phyloP scores from a whole-genome alignment of 805 yeast species.

The Pichia scutulata region DNA sequence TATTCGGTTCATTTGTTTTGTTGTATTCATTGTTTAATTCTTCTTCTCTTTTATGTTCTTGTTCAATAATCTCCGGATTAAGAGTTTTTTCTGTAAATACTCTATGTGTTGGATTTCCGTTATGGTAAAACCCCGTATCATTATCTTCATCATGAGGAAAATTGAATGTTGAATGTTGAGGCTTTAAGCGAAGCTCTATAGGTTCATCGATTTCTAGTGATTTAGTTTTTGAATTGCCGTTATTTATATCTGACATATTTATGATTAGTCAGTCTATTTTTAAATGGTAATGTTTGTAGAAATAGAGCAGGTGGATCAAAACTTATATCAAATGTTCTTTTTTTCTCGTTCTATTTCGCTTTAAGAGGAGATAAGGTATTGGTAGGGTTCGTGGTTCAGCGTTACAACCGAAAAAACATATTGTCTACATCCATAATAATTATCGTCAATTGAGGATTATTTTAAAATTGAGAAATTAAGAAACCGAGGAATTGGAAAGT shows the following conservation, averaged over 20 bases:
- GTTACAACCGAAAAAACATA: too few species aligned
- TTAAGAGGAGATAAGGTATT: too few species aligned
- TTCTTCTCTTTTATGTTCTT: constrained; percentile 1
- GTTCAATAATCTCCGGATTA: neutral
- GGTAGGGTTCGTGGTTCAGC: too few species aligned
- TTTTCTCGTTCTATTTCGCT: too few species aligned
- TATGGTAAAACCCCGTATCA: neutral
- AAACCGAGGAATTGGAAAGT: neutral
- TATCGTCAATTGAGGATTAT: too few species aligned
- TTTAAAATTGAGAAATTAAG: too few species aligned
- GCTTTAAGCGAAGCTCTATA: constrained; percentile 8
- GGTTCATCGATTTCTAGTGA: constrained; percentile 1
- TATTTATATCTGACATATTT: neutral
- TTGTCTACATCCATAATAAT: too few species aligned
- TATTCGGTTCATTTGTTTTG: constrained; percentile 2
- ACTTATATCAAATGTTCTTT: too few species aligned
- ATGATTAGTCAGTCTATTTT: neutral
- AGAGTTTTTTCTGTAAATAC: constrained; percentile 3
- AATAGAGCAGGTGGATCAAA: too few species aligned
- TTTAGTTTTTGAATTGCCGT: neutral
- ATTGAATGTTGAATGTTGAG: constrained; percentile 6
- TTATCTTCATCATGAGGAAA: neutral
- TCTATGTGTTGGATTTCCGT: neutral
- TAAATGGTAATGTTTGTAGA: too few species aligned
- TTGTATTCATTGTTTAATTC: neutral